Base-by-base conservation (phyloP, 345 rosid species). In the Alliaria petiolata region DNA sequence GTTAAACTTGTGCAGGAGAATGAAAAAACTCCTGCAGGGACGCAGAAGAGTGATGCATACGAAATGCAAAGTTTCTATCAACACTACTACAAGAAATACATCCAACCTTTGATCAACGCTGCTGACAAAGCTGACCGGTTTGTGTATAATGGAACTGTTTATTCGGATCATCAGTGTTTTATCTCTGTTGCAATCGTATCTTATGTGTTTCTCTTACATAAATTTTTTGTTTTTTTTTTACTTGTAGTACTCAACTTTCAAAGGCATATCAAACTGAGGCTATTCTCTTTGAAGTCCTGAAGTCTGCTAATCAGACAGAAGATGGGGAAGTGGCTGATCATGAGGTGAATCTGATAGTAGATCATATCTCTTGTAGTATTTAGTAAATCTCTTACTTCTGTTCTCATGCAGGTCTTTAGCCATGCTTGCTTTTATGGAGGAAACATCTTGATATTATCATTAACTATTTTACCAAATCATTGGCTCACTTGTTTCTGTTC, bases 1-100 rank as follows among this genome's bases (percentile, higher is more conserved):
- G 34, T 9, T 75, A 19, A 4, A 22, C 12, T 54, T 55, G 5
- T 69, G 71, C 86, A 92, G 98, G 98, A 92, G 78, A 92, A 92
- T 77, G 92, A 85, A 62, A 87, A 90, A 58, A 92, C 98, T 53
- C 70, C 89, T 75, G 82, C 70, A 72, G 96, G 93, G 78, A 84
- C 83, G 81, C 86, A 84, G 51, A 89, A 83, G 77, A 92, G 98
- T 79, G 98, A 92, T 80, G 92, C 98, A 8, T 89, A 95, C 3
- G 98, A 92, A 78, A 92, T 92, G 93, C 96, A 89, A 70, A 82
- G 87, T 71, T 89, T 89, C 74, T 92, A 92, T 79, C 90, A 82
- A 75, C 96, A 83, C 61, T 92, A 92, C 79, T 86, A 85, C 79
- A 86, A 80, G 64, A 89, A 92, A 72, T 92, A 92, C 59, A 92